These are phyloP conservation scores for Scheffersomyces coipomensis DNA, from an alignment of 805 yeast genomes.

Conservation along the genomic window DNA sequence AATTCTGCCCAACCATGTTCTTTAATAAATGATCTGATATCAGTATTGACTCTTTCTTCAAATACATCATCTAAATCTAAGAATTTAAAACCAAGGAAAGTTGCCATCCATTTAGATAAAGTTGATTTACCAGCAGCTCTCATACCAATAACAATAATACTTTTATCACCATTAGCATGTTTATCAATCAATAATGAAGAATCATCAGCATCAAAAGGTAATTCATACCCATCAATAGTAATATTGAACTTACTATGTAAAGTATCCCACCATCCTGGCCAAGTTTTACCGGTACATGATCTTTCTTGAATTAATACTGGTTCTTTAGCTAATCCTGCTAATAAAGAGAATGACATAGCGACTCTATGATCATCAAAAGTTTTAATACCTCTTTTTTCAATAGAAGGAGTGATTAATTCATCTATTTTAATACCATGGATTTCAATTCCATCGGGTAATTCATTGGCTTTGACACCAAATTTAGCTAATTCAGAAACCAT, in stretches of 20 bases:
- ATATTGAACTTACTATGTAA: conserved; percentile 68
- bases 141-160: conserved; percentile 90
- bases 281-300: conserved; percentile 92
- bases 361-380: conserved; percentile 96
- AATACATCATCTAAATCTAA: conserved; percentile 76
- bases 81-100: conserved; percentile 61
- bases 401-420: conserved; percentile 53
- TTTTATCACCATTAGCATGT: conserved; percentile 42
- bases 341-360: conserved; percentile 92
- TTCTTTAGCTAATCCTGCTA: conserved; percentile 68
- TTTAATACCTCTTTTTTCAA: conserved; percentile 55
- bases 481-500: conserved; percentile 87
- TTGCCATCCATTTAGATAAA: conserved; percentile 75
- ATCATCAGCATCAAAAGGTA: conserved; percentile 18
- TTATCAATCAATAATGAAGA: conserved; percentile 14
- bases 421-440: conserved; percentile 65
- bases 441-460: conserved; percentile 89
- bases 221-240: conserved; percentile 70
- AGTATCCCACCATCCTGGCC: conserved; percentile 99
- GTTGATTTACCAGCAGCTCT: conserved; percentile 97
- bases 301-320: conserved; percentile 81
- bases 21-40: conserved; percentile 61
- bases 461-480: conserved; percentile 84
- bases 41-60: conserved; percentile 50
- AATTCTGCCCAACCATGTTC: conserved; percentile 84